These are phyloP conservation scores for Periconia macrospinosa DNA, from an alignment of 2,329 filamentous ascomycete genomes.

Conservation along the genomic window DNA sequence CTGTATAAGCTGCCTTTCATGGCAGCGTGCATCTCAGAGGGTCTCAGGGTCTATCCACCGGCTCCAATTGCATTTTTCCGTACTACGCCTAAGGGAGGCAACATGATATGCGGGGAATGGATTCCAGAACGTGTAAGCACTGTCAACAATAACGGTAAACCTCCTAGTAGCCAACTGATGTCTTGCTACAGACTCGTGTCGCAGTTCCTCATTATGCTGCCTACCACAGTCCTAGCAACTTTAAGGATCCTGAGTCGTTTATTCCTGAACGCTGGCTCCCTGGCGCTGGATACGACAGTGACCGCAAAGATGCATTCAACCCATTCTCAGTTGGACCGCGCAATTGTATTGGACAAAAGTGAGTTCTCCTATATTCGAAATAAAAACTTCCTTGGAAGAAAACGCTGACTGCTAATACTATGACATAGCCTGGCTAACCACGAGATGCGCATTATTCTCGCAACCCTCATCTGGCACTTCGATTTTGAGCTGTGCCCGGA, in stretches of 20 bases:
- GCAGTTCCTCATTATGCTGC: constrained; percentile 17
- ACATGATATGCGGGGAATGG: constrained; percentile 25
- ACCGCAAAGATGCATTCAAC: constrained; percentile 22
- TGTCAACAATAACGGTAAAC: neutral
- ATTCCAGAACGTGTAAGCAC: constrained; percentile 30
- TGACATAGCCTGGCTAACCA: constrained; percentile 30
- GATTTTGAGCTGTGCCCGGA: constrained; percentile 22
- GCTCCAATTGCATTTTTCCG: constrained; percentile 40
- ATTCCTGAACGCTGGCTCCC: constrained; percentile 39
- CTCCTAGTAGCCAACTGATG: neutral
- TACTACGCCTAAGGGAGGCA: constrained; percentile 26
- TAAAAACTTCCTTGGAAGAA: neutral
- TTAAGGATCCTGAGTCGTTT: constrained; percentile 25
- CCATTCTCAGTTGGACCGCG: constrained; percentile 31
- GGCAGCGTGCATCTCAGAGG: constrained; percentile 48
- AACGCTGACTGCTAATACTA: neutral
- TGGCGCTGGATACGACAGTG: constrained; percentile 23
- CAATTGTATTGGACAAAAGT: constrained; percentile 40
- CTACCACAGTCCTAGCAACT: constrained; percentile 24
- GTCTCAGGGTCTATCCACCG: constrained; percentile 48
- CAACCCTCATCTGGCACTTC: constrained; percentile 25
- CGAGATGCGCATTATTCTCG: constrained; percentile 32
- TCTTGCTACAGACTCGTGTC: constrained; percentile 10
- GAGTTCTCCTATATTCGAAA: constrained; percentile 5
- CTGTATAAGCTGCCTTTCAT: constrained; percentile 39